These are phyloP conservation scores for Knoxia roxburghii DNA, from an alignment of 257 asterid genomes.

Conservation along the genomic window DNA sequence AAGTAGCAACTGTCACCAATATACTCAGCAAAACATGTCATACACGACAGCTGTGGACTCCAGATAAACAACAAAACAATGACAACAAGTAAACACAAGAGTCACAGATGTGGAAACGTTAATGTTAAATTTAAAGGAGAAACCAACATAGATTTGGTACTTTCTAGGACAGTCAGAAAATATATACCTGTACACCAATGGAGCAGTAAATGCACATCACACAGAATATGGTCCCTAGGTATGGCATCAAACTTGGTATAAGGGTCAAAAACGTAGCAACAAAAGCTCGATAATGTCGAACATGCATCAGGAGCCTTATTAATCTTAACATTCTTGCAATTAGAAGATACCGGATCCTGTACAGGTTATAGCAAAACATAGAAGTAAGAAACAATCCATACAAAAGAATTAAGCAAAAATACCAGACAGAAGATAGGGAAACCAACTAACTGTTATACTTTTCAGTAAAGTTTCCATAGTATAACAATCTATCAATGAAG, in stretches of 20 bases:
- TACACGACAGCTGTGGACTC: not conserved
- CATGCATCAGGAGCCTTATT: constrained; percentile 92
- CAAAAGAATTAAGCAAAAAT: not conserved
- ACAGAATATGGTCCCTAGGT: constrained; percentile 88
- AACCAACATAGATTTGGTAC: not conserved
- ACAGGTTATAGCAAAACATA: constrained; percentile 7
- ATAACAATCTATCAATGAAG: not conserved
- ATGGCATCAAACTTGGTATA: constrained; percentile 96
- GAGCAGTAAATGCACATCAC: constrained; percentile 91
- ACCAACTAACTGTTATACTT: not conserved
- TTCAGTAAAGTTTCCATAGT: not conserved
- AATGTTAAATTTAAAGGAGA: not conserved
- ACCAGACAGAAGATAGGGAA: not conserved
- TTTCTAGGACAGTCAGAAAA: not conserved
- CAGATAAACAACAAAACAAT: not conserved
- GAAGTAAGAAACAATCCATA: not conserved
- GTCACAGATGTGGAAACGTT: not conserved
- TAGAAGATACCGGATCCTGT: constrained; percentile 98
- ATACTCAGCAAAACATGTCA: constrained; percentile 1
- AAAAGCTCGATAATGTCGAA: constrained; percentile 82
- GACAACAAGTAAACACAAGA: not conserved
- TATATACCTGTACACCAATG: constrained; percentile 81
- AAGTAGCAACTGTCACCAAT: constrained; percentile 5
- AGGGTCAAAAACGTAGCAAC: constrained; percentile 92
- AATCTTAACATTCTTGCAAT: constrained; percentile 92